Conservation (phyloP, 371 early-diverging fungal genomes). For the Rhizopus delemar region DNA sequence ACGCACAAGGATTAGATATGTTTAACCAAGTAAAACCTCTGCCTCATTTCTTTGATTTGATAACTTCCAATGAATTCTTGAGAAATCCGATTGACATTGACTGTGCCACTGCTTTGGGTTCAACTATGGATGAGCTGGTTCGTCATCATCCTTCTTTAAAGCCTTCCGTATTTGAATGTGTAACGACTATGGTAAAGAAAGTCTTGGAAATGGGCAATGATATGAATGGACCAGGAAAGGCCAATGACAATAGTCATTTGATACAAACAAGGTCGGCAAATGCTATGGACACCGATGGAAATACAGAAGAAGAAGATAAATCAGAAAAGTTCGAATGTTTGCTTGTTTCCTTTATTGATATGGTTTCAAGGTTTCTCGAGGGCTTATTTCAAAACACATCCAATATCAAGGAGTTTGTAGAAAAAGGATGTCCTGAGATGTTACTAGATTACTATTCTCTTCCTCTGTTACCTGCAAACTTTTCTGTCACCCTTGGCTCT, state of each 20-base stretch:
- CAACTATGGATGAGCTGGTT: constrained; percentile 91
- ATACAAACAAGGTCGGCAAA: constrained; percentile 26
- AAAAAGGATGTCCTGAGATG: constrained; percentile 66
- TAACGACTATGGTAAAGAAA: constrained; percentile 65
- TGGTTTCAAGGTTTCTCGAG: constrained; percentile 73
- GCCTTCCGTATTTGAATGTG: constrained; percentile 66
- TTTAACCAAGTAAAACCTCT: constrained; percentile 74
- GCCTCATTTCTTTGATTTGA: constrained; percentile 72
- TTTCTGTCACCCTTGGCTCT: constrained; percentile 67
- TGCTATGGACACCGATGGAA: neutral
- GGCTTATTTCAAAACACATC: constrained; percentile 80
- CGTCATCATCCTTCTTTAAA: constrained; percentile 92
- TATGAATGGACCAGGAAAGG: constrained; percentile 37
- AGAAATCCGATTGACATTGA: constrained; percentile 81
- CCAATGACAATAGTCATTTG: constrained; percentile 48
- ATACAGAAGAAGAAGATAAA: constrained; percentile 26
- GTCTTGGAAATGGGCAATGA: constrained; percentile 51
- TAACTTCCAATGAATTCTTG: constrained; percentile 76
- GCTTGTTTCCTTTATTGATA: constrained; percentile 39
- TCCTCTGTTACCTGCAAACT: constrained; percentile 76
- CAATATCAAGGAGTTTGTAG: constrained; percentile 75
- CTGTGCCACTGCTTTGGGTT: constrained; percentile 77
- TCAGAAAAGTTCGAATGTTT: constrained; percentile 57
- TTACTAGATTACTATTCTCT: constrained; percentile 67
- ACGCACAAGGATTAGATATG: constrained; percentile 81